phyloP scores from a whole-genome alignment of 2,329 filamentous ascomycete genomes.

The Alternaria sp. region DNA sequence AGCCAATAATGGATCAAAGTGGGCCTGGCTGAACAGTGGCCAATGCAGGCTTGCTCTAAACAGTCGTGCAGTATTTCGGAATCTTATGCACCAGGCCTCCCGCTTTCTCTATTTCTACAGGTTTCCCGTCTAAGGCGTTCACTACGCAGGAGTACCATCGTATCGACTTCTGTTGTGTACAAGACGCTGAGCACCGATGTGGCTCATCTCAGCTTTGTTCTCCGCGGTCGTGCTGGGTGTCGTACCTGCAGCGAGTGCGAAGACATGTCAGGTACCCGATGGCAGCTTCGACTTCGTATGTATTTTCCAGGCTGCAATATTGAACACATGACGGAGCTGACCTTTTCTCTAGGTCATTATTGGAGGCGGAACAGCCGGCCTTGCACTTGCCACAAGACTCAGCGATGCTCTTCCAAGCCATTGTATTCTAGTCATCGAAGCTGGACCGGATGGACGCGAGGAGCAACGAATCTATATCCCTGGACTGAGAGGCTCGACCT shows the following conservation, averaged over 20 bases:
- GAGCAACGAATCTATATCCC: conserved; percentile 30
- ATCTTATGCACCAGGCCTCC: neutral
- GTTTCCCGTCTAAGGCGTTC: neutral
- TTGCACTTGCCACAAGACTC: conserved; percentile 30
- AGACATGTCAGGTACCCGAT: neutral
- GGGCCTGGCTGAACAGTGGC: neutral
- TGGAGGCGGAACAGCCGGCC: conserved; percentile 29
- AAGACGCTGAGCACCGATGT: neutral
- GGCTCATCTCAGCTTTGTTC: neutral
- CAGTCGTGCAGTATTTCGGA: too few species aligned
- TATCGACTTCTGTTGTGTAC: neutral
- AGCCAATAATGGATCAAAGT: neutral
- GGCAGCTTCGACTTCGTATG: conserved; percentile 5
- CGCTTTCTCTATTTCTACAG: neutral
- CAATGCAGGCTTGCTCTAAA: neutral
- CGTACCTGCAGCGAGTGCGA: neutral
- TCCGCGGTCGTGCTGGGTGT: neutral
- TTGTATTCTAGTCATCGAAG: conserved; percentile 29
- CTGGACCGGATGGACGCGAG: conserved; percentile 30
- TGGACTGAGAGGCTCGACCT: conserved; percentile 25
- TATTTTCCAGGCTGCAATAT: neutral
- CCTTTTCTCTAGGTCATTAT: conserved; percentile 11
- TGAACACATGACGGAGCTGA: neutral
- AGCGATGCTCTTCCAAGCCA: conserved; percentile 30
- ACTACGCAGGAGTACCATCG: neutral